phyloP scores from a whole-genome alignment of 108 stramenopile genomes.

The Nitzschia inconspicua region DNA sequence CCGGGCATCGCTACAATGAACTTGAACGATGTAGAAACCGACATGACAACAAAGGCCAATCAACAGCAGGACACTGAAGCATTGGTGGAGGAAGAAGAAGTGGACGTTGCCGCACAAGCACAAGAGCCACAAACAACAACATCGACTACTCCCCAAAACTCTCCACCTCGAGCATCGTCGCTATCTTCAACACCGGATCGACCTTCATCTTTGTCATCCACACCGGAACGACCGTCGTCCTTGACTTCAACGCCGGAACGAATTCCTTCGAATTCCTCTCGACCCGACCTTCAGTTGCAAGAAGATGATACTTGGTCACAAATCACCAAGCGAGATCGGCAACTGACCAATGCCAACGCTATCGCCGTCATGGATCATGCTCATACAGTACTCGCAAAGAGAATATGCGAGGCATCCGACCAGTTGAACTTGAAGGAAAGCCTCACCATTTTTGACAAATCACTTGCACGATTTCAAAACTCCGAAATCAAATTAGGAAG shows the following conservation, averaged over 20 bases:
- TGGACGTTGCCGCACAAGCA: neutral
- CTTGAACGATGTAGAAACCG: neutral
- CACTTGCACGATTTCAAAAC: conserved; percentile 20
- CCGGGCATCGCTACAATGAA: neutral
- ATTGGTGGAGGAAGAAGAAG: neutral
- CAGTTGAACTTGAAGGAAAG: neutral
- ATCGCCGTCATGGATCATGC: conserved; percentile 20
- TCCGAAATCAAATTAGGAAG: conserved; percentile 25
- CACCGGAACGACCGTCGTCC: neutral
- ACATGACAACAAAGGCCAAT: neutral
- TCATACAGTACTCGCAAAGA: conserved; percentile 8
- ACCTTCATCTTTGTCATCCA: too few species aligned
- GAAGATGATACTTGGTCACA: conserved; percentile 18
- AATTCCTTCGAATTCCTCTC: neutral
- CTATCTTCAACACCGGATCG: neutral
- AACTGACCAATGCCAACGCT: neutral
- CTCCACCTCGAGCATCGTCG: neutral
- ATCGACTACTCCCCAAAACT: neutral
- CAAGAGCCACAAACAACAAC: neutral
- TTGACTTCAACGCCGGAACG: neutral
- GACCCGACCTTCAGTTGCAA: neutral
- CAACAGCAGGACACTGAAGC: neutral
- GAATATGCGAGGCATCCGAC: conserved; percentile 13
- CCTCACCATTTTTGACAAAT: conserved; percentile 11
- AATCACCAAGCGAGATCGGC: conserved; percentile 21